Percentiles rank a stretch among this genome's conserved stretches.
These are phyloP conservation scores for Suillus subluteus DNA, from an alignment of 768 basidiomycete genomes.

Conservation along the genomic window DNA sequence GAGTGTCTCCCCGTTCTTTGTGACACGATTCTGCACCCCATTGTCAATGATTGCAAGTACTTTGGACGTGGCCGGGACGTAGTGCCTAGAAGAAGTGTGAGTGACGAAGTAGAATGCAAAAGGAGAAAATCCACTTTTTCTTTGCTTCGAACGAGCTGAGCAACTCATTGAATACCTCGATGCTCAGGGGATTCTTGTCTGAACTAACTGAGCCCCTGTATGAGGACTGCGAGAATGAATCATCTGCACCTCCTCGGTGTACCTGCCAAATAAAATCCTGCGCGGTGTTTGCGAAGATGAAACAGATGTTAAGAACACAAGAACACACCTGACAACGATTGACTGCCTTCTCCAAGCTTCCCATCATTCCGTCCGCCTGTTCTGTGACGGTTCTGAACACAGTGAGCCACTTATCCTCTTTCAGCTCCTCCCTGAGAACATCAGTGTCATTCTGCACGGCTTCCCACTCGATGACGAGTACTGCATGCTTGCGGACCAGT, in stretches of 20 bases:
- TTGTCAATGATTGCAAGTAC: constrained; percentile 94
- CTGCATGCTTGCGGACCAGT: constrained; percentile 73
- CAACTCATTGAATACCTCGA: constrained; percentile 68
- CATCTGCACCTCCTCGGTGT: constrained; percentile 57
- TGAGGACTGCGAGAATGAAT: constrained; percentile 43
- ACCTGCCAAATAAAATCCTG: constrained; percentile 90
- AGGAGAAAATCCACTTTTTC: constrained; percentile 67
- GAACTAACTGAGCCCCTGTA: constrained; percentile 49
- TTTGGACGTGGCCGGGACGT: constrained; percentile 91
- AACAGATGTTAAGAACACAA: constrained; percentile 14
- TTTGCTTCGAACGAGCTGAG: constrained; percentile 83
- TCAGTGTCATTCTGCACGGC: constrained; percentile 78
- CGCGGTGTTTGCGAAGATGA: constrained; percentile 11
- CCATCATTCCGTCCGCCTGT: constrained; percentile 98
- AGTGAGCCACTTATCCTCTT: constrained; percentile 96
- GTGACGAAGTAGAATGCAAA: constrained; percentile 13
- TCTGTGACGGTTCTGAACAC: constrained; percentile 93
- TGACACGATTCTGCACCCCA: constrained; percentile 89
- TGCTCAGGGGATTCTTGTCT: constrained; percentile 54
- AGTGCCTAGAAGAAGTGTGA: constrained; percentile 62
- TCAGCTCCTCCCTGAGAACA: constrained; percentile 86
- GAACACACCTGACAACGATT: constrained; percentile 80
- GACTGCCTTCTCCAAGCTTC: constrained; percentile 90
- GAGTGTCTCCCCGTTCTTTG: constrained; percentile 95
- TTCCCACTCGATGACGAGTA: constrained; percentile 80